phyloP scores from a whole-genome alignment of 2,329 filamentous ascomycete genomes.

The Akanthomyces lecanii region DNA sequence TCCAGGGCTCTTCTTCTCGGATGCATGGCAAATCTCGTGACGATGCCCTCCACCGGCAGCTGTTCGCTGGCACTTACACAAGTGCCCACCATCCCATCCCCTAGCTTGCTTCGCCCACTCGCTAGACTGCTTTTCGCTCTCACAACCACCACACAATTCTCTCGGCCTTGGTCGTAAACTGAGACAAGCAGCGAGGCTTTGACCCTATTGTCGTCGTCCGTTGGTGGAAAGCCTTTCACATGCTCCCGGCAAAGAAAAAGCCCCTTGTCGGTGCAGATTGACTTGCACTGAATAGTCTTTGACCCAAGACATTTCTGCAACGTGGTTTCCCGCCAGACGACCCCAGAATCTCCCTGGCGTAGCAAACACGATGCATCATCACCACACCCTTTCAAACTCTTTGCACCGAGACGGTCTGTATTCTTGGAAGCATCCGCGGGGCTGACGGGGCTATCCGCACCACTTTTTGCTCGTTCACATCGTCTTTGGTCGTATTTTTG shows the following conservation, averaged over 20 bases:
- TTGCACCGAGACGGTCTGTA: neutral
- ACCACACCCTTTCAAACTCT: slow-evolving; percentile 10
- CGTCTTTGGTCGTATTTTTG: neutral
- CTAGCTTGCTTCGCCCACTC: neutral
- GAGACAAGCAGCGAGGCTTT: slow-evolving; percentile 26
- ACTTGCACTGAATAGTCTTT: neutral
- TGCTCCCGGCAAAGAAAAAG: neutral
- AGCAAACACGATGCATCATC: slow-evolving; percentile 14
- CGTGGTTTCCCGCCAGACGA: slow-evolving; percentile 1
- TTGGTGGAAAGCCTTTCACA: slow-evolving; percentile 17
- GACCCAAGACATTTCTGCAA: slow-evolving; percentile 12
- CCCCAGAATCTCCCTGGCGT: neutral
- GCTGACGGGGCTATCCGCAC: neutral
- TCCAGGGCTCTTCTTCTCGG: neutral
- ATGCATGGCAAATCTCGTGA: neutral
- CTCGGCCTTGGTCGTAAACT: slow-evolving; percentile 17
- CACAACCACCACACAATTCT: slow-evolving; percentile 1
- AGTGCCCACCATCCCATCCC: neutral
- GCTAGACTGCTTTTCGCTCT: slow-evolving; percentile 5
- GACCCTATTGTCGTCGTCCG: slow-evolving; percentile 17
- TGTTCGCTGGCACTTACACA: neutral
- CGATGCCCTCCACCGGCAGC: neutral
- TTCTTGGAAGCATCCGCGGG: slow-evolving; percentile 10
- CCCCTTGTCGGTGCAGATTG: neutral
- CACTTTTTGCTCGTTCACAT: slow-evolving; percentile 1